Percentiles rank a stretch among this genome's conserved stretches.
phyloP scores from a whole-genome alignment of 2,329 filamentous ascomycete species.

The Fusarium sp. region DNA sequence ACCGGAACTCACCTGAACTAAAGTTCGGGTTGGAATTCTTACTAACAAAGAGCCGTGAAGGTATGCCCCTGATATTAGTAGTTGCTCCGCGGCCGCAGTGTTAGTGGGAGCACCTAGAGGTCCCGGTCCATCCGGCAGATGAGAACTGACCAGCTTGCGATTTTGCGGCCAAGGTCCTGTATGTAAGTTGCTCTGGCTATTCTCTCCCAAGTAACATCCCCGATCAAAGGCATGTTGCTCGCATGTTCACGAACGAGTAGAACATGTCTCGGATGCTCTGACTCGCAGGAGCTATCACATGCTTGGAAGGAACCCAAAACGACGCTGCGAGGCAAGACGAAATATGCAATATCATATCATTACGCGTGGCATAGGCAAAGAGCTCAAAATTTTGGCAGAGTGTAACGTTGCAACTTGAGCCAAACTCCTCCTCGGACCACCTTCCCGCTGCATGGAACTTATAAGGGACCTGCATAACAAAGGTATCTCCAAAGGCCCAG shows the following conservation, averaged over 20 bases:
- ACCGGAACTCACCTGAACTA: neutral
- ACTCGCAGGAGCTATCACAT: neutral
- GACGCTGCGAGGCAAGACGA: neutral
- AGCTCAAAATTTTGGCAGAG: neutral
- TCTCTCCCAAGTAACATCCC: neutral
- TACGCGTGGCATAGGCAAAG: neutral
- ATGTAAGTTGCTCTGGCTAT: neutral
- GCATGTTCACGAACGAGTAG: neutral
- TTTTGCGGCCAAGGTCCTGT: neutral
- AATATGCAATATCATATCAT: slow-evolving; percentile 1
- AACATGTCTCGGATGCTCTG: neutral
- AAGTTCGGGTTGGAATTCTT: neutral
- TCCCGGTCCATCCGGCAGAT: neutral
- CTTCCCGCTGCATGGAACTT: slow-evolving; percentile 4
- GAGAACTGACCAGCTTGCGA: neutral
- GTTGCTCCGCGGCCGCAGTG: neutral
- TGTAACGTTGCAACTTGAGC: slow-evolving; percentile 20
- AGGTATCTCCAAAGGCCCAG: slow-evolving; percentile 1
- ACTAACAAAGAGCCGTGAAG: neutral
- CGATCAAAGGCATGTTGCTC: neutral
- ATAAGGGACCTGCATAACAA: slow-evolving; percentile 13
- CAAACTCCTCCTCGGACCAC: neutral
- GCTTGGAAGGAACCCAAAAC: neutral
- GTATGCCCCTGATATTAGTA: neutral
- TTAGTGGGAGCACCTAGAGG: neutral